Evolutionary conservation across 2,329 filamentous ascomycete species (phyloP).

Genomic region (Pestalotiopsis sp.): DNA sequence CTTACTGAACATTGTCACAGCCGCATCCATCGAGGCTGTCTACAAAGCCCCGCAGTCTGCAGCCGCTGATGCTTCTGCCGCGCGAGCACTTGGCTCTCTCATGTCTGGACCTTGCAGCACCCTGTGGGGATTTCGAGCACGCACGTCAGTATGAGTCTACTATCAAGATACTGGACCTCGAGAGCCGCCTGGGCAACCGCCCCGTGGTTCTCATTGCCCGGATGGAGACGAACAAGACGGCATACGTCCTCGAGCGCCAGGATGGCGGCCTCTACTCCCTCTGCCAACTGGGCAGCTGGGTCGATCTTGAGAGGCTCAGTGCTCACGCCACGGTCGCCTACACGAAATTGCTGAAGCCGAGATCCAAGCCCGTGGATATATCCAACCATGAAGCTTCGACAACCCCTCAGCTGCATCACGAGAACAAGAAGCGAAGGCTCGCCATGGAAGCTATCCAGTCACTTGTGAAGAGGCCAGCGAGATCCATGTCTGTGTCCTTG

Average conservation of each 20-base stretch:
- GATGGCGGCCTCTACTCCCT: constrained; percentile 63
- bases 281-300: constrained; percentile 70
- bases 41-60: constrained; percentile 55
- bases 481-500: constrained; percentile 45
- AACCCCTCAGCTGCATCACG: constrained; percentile 49
- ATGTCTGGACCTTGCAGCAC: constrained; percentile 58
- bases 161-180: constrained; percentile 65
- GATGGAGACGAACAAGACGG: constrained; percentile 53
- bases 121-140: constrained; percentile 51
- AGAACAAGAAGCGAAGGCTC: constrained; percentile 56
- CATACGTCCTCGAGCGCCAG: constrained; percentile 70
- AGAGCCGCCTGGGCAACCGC: constrained; percentile 57
- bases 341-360: constrained; percentile 31
- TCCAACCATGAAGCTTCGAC: constrained; percentile 30
- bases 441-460: constrained; percentile 68
- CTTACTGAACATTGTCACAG: constrained; percentile 34
- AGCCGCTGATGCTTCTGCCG: constrained; percentile 64
- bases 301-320: constrained; percentile 59
- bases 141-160: constrained; percentile 63
- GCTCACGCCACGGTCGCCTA: constrained; percentile 51
- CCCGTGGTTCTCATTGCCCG: constrained; percentile 64
- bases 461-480: constrained; percentile 55
- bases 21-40: constrained; percentile 57
- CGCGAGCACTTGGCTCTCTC: constrained; percentile 64
- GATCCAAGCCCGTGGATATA: constrained; percentile 27